A percentile compares a stretch with the other conserved stretches of the same genome.
Evolutionary conservation across 2,329 filamentous ascomycete species (phyloP).

Genomic region (Alternaria sp.): DNA sequence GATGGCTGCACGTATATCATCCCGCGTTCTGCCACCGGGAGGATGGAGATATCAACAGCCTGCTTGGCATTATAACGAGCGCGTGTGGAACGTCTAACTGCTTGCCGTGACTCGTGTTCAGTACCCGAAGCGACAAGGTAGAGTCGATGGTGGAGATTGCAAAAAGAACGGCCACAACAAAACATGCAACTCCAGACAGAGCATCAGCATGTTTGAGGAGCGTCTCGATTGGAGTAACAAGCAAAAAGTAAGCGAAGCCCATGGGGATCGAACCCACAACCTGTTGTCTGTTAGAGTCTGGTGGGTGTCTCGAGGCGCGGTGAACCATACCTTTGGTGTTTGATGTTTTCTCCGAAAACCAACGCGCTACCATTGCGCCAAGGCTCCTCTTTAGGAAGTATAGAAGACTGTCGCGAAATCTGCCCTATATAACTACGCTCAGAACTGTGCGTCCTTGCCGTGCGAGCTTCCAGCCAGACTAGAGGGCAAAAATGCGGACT

Average conservation of each 20-base stretch:
- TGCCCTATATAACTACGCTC: neutral
- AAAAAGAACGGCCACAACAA: neutral
- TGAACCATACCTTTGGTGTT: slow-evolving; percentile 24
- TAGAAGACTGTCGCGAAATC: slow-evolving; percentile 7
- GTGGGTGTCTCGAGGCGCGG: neutral
- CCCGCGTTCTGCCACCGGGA: neutral
- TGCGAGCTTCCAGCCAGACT: neutral
- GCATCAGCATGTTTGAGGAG: neutral
- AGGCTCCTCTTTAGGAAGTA: slow-evolving; percentile 20
- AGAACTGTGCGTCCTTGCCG: neutral
- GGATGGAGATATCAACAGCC: neutral
- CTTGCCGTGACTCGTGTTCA: neutral
- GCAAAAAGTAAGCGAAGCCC: slow-evolving; percentile 20
- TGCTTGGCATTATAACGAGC: neutral
- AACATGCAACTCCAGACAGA: neutral
- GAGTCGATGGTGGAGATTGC: neutral
- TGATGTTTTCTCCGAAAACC: slow-evolving; percentile 28
- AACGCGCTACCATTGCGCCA: slow-evolving; percentile 37
- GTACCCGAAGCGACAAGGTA: neutral
- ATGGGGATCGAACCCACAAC: slow-evolving; percentile 13
- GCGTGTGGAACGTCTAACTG: neutral
- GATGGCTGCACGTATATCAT: neutral
- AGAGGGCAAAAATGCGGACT: neutral
- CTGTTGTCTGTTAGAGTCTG: neutral
- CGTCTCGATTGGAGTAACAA: neutral